Conservation (phyloP, 305 asterid species). For the Solanum hybrid region DNA sequence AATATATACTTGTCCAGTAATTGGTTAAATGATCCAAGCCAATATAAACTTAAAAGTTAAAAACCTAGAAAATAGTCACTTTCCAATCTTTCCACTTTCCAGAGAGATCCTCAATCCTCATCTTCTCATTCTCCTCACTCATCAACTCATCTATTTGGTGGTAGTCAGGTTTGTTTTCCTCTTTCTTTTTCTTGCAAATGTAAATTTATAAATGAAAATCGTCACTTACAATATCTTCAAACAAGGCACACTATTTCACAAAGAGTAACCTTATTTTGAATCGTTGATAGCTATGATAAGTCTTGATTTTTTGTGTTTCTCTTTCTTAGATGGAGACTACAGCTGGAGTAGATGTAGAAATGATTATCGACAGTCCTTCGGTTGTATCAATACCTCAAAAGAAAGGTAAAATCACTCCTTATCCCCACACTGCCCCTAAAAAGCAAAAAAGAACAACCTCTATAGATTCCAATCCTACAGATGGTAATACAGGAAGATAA, state of each 20-base stretch:
- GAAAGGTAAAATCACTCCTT: neutral
- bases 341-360: neutral
- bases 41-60: neutral
- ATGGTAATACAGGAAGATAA: neutral
- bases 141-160: neutral
- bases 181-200: too few species aligned
- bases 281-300: neutral
- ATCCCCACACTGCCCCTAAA: neutral
- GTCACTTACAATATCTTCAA: neutral
- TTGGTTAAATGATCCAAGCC: too few species aligned
- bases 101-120: neutral
- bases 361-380: neutral
- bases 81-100: neutral
- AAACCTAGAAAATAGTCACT: neutral
- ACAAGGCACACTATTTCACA: neutral
- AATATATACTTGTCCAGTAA: neutral
- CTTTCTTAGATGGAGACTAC: neutral
- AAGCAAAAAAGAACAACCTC: neutral
- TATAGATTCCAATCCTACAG: neutral
- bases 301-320: neutral
- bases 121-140: neutral
- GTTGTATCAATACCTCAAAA: neutral
- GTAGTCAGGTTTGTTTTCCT: too few species aligned
- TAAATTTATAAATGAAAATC: neutral
- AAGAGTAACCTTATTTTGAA: neutral